Evolutionary conservation across 202 grass and related monocot genomes (phyloP), one percentile per base, ranked within the genome.

Genomic region (Elaeis oleifera): DNA sequence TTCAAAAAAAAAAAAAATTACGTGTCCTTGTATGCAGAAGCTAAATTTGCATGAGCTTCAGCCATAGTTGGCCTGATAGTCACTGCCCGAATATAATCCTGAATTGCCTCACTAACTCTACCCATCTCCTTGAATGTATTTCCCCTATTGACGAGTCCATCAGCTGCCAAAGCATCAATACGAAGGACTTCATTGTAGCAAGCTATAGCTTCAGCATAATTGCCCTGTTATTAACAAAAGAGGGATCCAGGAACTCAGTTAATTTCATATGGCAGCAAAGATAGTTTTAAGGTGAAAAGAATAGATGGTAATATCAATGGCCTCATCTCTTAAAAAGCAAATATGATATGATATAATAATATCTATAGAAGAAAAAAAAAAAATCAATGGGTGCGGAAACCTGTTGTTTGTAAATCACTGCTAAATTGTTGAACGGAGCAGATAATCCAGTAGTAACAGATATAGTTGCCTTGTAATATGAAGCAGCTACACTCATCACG

Each of bases 321-420:
- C 6, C 11, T 44, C 36, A 3, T 13, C 36, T 13, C 1, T 6
- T 44, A 44, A 44, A 44, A 44, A 44, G 36, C 13, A 44, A 44
- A 44, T 44, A 44, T 13, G 9, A 13, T 8, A 44, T 44, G 36
- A 14, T 44, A 44, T 44, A 44, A 1, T 44, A 13, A 44, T 44
- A 44, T 14, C 36, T 44, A 2, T 44, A 44, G 8, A 9, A 44
- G 6, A 6, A 44, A 44, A 44, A 3, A 44, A 3, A 44, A 44
- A 44, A 44, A 44, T 13, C 36, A 44, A 44, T 0, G 36, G 9
- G 9, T 44, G 9, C 9, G 2, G 36, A 44, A 44, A 95, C 94
- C 85, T 99, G 94, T 78, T 99, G 94, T 70, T 99, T 99, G 80
- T 94, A 99, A 85, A 99, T 99, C 24, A 89, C 80, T 64, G 94